Conservation (phyloP, 2,329 filamentous ascomycete species). For the Fusarium irregulare region DNA sequence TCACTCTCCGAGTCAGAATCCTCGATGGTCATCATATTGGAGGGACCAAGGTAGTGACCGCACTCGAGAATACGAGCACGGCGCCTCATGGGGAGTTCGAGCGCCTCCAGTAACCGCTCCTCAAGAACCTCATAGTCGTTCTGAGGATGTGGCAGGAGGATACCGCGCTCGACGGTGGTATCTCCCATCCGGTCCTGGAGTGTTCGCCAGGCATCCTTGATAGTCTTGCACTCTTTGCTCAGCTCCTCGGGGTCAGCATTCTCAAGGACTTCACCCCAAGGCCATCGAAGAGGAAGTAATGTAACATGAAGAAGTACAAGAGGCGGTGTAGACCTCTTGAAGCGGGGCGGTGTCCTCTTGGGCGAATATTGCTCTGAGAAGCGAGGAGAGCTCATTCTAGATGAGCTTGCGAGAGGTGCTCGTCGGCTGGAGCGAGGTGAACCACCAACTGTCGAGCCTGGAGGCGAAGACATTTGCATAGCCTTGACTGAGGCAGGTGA, state of each 20-base stretch:
- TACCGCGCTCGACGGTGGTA: conserved; percentile 77
- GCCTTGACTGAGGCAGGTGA: conserved; percentile 76
- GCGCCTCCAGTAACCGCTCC: conserved; percentile 78
- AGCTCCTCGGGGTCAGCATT: conserved; percentile 55
- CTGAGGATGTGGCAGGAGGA: conserved; percentile 81
- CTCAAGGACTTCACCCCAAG: conserved; percentile 69
- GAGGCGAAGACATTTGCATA: conserved; percentile 77
- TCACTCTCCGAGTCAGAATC: conserved; percentile 61
- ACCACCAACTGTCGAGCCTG: conserved; percentile 65
- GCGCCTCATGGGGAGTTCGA: conserved; percentile 73
- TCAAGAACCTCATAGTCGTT: conserved; percentile 84
- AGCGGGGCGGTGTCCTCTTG: conserved; percentile 68
- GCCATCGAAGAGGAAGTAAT: conserved; percentile 75
- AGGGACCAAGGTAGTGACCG: conserved; percentile 77
- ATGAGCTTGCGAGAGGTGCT: conserved; percentile 60
- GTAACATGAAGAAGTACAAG: conserved; percentile 83
- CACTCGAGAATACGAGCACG: conserved; percentile 79
- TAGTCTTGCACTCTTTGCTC: conserved; percentile 59
- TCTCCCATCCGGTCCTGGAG: conserved; percentile 78
- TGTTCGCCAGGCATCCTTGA: conserved; percentile 73
- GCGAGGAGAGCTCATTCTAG: conserved; percentile 66
- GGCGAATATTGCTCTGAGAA: conserved; percentile 64
- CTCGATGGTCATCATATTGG: conserved; percentile 59
- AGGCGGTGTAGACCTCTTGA: conserved; percentile 69
- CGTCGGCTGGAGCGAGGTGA: conserved; percentile 67